Evolutionary conservation across 1,139 yeast species (phyloP), one percentile per base, ranked within the genome.

Genomic region (Scheffersomyces lignicola): DNA sequence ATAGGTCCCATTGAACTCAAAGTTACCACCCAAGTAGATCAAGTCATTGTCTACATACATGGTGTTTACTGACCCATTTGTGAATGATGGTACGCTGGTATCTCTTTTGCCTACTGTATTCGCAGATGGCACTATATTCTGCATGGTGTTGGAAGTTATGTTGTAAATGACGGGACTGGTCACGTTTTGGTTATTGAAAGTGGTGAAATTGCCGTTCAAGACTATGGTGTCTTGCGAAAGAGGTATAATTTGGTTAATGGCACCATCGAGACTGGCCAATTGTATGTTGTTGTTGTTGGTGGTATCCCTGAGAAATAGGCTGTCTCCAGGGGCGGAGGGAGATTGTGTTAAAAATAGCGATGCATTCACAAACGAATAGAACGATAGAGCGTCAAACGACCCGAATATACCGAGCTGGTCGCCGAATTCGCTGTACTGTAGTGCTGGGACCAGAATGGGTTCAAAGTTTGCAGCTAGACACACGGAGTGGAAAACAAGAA

Each of bases 1-100:
- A 41, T 73, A 60, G 0, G 84, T 70, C 27, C 68, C 60, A 39
- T 76, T 66, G 50, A 59, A 82, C 11, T 70, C 58, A 48, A 92
- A 78, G 41, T 77, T 69, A 18, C 98, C 98, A 8, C 97, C 98
- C 35, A 87, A 72, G 52, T 86, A 89, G 0, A 89, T 70, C 17
- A 75, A 45, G 12, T 73, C 63, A 21, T 62, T 58, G 40, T 73
- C 76, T 2, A 64, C 49, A 49, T 66, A 72, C 1, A 80, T 65
- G 0, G 86, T 63, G 15, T 60, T 62, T 4, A 84, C 77, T 0
- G 66, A 49, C 1, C 95, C 94, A 25, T 61, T 47, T 42, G 41
- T 70, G 45, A 43, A 39, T 47, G 48, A 44, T 28, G 35, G 32
- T 24, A 48, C 46, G 26, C 63, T 70, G 31, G 56, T 38, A n/a